Percentiles rank a stretch among this genome's conserved stretches.
These are phyloP conservation scores for Trichoderma atrobrunneum DNA, from an alignment of 2,329 filamentous ascomycete genomes.

Conservation along the genomic window DNA sequence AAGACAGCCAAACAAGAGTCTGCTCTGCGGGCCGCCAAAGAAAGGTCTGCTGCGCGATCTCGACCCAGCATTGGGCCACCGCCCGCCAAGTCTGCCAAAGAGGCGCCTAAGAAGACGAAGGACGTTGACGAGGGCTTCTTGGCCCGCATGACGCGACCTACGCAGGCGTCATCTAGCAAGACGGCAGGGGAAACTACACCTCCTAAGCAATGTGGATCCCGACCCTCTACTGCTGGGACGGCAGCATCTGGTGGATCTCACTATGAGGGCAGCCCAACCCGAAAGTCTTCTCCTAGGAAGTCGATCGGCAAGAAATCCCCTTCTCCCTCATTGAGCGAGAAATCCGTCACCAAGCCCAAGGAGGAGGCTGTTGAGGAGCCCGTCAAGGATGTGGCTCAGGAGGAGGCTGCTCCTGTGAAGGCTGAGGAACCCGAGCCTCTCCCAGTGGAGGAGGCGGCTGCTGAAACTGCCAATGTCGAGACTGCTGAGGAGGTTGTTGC, in stretches of 20 bases:
- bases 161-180: conserved; percentile 66
- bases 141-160: conserved; percentile 79
- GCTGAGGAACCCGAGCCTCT: conserved; percentile 1
- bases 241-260: background rate
- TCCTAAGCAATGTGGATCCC: conserved; percentile 39
- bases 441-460: conserved; percentile 15
- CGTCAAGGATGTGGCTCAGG: background rate
- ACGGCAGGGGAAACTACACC: conserved; percentile 55
- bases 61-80: conserved; percentile 57
- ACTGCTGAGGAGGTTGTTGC: conserved; percentile 17
- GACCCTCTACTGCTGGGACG: conserved; percentile 8
- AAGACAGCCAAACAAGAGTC: conserved; percentile 44
- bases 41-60: conserved; percentile 45
- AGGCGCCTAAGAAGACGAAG: conserved; percentile 47
- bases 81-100: conserved; percentile 47
- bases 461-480: conserved; percentile 19
- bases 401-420: conserved; percentile 6
- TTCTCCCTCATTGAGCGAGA: background rate
- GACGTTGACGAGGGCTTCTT: conserved; percentile 69
- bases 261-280: background rate
- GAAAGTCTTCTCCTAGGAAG: conserved; percentile 9
- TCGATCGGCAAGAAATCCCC: background rate
- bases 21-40: conserved; percentile 43
- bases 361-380: conserved; percentile 13
- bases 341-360: background rate